Percentiles rank a stretch among this genome's conserved stretches.
phyloP scores from a whole-genome alignment of 306 rosid genomes.

The Quercus cerris region DNA sequence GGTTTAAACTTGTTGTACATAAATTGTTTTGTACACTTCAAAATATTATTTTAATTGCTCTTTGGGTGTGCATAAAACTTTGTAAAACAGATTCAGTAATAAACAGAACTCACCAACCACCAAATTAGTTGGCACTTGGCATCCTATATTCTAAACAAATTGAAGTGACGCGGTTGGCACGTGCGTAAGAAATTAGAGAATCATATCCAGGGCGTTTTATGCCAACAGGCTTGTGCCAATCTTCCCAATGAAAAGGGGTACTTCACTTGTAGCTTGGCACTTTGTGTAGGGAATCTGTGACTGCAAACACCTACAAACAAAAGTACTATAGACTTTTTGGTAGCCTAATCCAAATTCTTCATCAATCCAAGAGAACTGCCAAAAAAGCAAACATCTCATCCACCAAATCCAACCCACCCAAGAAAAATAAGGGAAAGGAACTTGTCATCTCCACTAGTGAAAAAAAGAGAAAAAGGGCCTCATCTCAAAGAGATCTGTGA shows the following conservation, averaged over 20 bases:
- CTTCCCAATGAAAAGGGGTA: background rate
- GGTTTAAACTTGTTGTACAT: too few relatives aligned
- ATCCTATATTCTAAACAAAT: background rate
- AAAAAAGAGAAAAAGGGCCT: conserved; percentile 9
- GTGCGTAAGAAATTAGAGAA: background rate
- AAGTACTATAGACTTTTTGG: background rate
- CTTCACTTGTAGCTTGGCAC: background rate
- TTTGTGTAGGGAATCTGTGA: conserved; percentile 10
- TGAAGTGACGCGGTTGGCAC: background rate
- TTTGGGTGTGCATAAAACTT: too few relatives aligned
- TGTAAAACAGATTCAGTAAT: too few relatives aligned
- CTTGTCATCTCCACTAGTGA: background rate
- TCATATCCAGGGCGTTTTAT: background rate
- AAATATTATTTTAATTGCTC: too few relatives aligned
- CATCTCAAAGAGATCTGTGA: conserved; percentile 18
- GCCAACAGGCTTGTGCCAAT: background rate
- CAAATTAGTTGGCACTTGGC: background rate
- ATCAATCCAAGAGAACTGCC: background rate
- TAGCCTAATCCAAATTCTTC: conserved; percentile 1
- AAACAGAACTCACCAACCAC: too few relatives aligned
- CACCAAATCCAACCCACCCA: conserved; percentile 16
- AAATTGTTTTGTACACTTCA: too few relatives aligned
- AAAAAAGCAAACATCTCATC: background rate
- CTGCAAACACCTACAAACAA: conserved; percentile 1
- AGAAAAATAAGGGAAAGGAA: background rate